Evolutionary conservation across 2,329 filamentous ascomycete genomes (phyloP).

Genomic region (Magnaporthales sp.): DNA sequence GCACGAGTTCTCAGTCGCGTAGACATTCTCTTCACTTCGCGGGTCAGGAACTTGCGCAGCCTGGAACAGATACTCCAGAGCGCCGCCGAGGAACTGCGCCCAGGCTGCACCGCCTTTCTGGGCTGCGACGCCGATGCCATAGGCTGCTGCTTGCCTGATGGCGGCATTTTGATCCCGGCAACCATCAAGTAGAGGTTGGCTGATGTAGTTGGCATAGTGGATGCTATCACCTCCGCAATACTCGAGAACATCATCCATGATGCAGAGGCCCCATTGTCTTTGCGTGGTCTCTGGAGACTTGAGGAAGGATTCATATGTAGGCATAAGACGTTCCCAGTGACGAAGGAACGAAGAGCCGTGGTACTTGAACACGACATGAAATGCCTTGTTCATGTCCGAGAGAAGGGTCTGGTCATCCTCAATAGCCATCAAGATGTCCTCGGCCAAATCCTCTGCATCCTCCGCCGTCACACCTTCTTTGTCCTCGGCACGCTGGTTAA

Average conservation of each 20-base stretch:
- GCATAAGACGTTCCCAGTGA: conserved; percentile 77
- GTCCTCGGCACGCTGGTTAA: conserved; percentile 76
- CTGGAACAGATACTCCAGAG: conserved; percentile 76
- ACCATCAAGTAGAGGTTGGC: conserved; percentile 77
- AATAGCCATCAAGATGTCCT: conserved; percentile 82
- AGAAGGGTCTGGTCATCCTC: conserved; percentile 95
- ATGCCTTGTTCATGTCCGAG: conserved; percentile 99
- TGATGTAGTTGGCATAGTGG: conserved; percentile 78
- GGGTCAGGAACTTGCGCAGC: conserved; percentile 74
- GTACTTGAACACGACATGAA: conserved; percentile 98
- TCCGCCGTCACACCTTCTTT: conserved; percentile 64
- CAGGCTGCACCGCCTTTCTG: conserved; percentile 83
- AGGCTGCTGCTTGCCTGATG: conserved; percentile 91
- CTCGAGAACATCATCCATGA: conserved; percentile 95
- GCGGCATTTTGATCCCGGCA: conserved; percentile 72
- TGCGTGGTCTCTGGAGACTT: conserved; percentile 77
- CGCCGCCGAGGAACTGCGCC: conserved; percentile 77
- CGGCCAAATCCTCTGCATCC: conserved; percentile 79
- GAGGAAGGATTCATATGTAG: conserved; percentile 80
- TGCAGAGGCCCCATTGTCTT: conserved; percentile 97
- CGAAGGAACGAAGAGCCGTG: conserved; percentile 78
- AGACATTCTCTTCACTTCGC: conserved; percentile 85
- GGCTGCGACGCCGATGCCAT: conserved; percentile 90
- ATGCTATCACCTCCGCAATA: conserved; percentile 89
- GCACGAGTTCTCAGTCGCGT: conserved; percentile 94